Conservation (phyloP, 768 basidiomycete genomes). For the Trametes coccinea region DNA sequence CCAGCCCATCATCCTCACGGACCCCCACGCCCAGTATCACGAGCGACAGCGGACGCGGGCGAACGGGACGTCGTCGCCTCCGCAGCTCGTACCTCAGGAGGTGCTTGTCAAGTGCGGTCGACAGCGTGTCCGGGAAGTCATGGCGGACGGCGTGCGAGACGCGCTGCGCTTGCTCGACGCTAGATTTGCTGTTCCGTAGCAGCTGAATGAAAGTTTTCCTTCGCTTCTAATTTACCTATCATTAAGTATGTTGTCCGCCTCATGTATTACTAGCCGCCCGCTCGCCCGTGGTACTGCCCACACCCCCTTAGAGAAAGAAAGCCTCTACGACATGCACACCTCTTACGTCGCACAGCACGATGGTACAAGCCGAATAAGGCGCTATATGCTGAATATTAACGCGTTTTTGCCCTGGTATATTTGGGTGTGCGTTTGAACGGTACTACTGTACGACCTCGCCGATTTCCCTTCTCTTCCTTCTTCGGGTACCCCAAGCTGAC, state of each 20-base stretch:
- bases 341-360: not conserved
- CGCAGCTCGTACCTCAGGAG: conserved; percentile 60
- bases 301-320: conserved; percentile 2
- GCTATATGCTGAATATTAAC: not conserved
- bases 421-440: conserved; percentile 7
- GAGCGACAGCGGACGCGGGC: conserved; percentile 41
- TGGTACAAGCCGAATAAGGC: not conserved
- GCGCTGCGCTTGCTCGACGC: conserved; percentile 73
- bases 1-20: conserved; percentile 48
- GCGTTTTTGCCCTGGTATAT: conserved; percentile 11
- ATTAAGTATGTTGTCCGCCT: conserved; percentile 1
- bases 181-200: conserved; percentile 30
- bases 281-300: too few relatives aligned
- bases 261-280: conserved; percentile 4
- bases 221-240: conserved; percentile 17
- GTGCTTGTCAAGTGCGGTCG: conserved; percentile 64
- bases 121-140: conserved; percentile 62
- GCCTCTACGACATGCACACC: not conserved
- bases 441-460: conserved; percentile 10
- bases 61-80: conserved; percentile 41
- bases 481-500: not conserved
- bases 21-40: conserved; percentile 54
- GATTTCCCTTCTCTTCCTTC: not conserved
- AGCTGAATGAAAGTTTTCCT: conserved; percentile 7
- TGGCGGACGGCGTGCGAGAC: conserved; percentile 70